These are phyloP conservation scores for Syzygium syzygioides DNA, from an alignment of 441 rosid species.

Conservation along the genomic window DNA sequence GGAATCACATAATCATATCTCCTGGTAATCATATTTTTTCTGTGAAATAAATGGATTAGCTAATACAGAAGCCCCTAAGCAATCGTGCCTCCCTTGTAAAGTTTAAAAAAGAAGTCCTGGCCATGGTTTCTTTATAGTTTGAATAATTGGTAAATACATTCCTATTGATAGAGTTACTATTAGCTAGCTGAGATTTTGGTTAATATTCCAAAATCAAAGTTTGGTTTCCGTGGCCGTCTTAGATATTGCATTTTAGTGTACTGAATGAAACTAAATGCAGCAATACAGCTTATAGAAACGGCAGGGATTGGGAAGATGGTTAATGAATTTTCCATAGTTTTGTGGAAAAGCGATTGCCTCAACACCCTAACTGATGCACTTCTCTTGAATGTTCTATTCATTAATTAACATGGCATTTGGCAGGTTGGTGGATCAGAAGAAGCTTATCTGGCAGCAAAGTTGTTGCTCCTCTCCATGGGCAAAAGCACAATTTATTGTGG, in stretches of 20 bases:
- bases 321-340: not conserved
- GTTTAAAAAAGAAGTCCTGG: not conserved
- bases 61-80: not conserved
- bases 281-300: not conserved
- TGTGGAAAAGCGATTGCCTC: not conserved
- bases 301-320: not conserved
- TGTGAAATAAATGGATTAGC: not conserved
- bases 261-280: not conserved
- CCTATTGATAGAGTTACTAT: not conserved
- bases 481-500: conserved; percentile 75
- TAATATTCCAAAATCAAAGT: not conserved
- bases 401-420: conserved; percentile 13
- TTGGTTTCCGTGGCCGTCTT: not conserved
- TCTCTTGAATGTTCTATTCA: not conserved
- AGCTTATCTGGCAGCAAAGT: conserved; percentile 63
- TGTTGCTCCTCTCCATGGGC: conserved; percentile 79
- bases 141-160: not conserved
- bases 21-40: not conserved
- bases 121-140: not conserved
- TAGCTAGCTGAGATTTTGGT: not conserved
- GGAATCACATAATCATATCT: not conserved
- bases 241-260: not conserved
- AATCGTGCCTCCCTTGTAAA: not conserved
- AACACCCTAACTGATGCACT: not conserved
- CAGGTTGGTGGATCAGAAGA: conserved; percentile 89